Conservation (phyloP, 176 grass and related monocot species). For the Stipa capillata region DNA sequence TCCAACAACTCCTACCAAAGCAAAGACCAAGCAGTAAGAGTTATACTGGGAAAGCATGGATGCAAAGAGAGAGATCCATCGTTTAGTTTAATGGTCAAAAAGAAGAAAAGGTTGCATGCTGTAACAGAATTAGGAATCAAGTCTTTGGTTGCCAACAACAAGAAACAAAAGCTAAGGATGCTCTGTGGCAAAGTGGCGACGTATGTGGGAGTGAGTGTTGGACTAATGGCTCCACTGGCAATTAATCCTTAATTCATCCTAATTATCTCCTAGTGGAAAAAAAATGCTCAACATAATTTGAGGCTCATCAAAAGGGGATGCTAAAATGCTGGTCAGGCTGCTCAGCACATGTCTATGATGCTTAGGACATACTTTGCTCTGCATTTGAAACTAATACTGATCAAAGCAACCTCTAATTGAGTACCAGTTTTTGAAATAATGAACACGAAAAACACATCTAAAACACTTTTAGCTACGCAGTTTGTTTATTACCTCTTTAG, state of each 20-base stretch:
- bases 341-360: no score
- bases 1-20: slow-evolving; percentile 25
- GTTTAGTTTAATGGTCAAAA: slow-evolving; percentile 43
- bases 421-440: no score
- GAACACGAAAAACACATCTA: no score
- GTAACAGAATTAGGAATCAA: not conserved
- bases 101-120: slow-evolving; percentile 16
- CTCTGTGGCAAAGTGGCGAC: not conserved
- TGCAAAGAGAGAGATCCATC: slow-evolving; percentile 5
- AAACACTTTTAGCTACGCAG: no score
- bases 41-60: not conserved
- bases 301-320: no score
- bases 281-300: not conserved
- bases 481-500: no score
- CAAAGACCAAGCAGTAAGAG: not conserved
- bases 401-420: not conserved
- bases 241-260: not conserved
- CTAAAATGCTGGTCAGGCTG: no score
- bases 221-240: not conserved
- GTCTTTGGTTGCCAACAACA: not conserved
- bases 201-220: not conserved
- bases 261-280: slow-evolving; percentile 2
- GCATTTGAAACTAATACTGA: no score
- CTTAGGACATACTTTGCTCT: no score
- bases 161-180: not conserved